Percentiles rank a stretch among this genome's conserved stretches.
phyloP scores from a whole-genome alignment of 176 grass and related monocot genomes.

The Elaeis guineensis region DNA sequence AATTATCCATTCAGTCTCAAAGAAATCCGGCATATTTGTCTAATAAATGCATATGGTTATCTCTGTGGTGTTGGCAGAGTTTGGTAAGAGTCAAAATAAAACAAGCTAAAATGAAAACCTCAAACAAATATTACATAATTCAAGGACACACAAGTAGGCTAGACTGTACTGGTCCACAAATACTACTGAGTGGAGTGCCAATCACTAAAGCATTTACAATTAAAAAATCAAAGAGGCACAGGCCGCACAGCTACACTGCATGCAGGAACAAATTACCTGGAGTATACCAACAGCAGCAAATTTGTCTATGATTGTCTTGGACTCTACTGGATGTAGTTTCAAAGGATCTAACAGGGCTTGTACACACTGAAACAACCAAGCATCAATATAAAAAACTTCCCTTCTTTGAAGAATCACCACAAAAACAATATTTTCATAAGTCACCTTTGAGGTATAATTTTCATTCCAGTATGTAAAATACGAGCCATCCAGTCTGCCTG shows the following conservation, averaged over 20 bases:
- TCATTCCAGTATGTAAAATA: slow-evolving; percentile 87
- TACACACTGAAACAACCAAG: slow-evolving; percentile 46
- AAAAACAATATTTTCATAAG: too few relatives aligned
- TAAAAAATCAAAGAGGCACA: background rate
- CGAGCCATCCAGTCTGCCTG: slow-evolving; percentile 50
- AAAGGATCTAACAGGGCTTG: slow-evolving; percentile 73
- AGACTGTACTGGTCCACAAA: too few relatives aligned
- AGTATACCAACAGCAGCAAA: slow-evolving; percentile 92
- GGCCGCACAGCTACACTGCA: background rate
- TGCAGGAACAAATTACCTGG: slow-evolving; percentile 32
- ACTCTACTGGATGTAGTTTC: slow-evolving; percentile 43
- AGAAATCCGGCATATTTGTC: too few relatives aligned
- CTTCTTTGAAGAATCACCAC: too few relatives aligned
- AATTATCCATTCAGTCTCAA: too few relatives aligned
- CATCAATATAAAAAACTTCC: background rate
- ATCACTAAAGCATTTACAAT: background rate
- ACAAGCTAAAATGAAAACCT: too few relatives aligned
- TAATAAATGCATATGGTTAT: too few relatives aligned
- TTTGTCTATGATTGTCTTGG: slow-evolving; percentile 79
- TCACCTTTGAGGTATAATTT: slow-evolving; percentile 90
- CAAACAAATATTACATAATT: too few relatives aligned
- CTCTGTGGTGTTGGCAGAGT: too few relatives aligned
- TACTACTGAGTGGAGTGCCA: too few relatives aligned
- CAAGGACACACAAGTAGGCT: too few relatives aligned
- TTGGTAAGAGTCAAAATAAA: too few relatives aligned